A percentile compares a stretch with the other conserved stretches of the same genome.
These are phyloP conservation scores for Verticillium longisporum DNA, from an alignment of 2,329 filamentous ascomycete species.

Conservation along the genomic window DNA sequence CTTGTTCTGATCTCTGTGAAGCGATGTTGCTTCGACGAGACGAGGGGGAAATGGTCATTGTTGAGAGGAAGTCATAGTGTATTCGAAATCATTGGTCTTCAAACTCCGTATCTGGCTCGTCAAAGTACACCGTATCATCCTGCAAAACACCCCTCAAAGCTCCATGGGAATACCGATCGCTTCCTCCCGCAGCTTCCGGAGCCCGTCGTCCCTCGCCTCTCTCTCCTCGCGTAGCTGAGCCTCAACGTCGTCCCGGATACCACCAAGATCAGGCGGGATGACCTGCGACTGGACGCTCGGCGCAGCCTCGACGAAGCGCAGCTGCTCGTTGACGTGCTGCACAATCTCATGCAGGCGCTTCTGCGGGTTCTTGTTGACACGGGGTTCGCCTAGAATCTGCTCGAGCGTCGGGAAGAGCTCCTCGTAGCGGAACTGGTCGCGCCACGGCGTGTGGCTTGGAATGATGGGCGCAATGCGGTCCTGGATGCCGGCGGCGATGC, in stretches of 20 bases:
- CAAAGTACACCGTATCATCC: not conserved
- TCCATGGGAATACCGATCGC: conserved; percentile 53
- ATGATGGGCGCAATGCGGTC: conserved; percentile 65
- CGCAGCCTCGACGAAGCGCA: conserved; percentile 76
- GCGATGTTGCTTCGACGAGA: no score
- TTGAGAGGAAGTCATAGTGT: not conserved
- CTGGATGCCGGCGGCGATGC: conserved; percentile 73
- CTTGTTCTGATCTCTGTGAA: no score
- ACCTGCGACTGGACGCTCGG: conserved; percentile 81
- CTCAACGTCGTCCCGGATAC: conserved; percentile 63
- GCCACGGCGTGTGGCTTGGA: conserved; percentile 75
- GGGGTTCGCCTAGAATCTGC: conserved; percentile 58
- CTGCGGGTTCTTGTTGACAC: conserved; percentile 71
- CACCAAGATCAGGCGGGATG: conserved; percentile 70
- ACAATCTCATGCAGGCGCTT: conserved; percentile 70
- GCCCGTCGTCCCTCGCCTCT: conserved; percentile 48
- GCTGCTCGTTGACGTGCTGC: conserved; percentile 72
- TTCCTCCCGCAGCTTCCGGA: conserved; percentile 48
- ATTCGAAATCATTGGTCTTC: not conserved
- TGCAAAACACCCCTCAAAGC: conserved; percentile 19
- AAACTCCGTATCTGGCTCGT: not conserved
- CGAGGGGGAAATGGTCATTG: no score
- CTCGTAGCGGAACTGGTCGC: conserved; percentile 73
- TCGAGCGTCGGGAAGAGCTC: conserved; percentile 85
- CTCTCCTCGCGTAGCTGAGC: conserved; percentile 57